Evolutionary conservation across 352 stramenopile species (phyloP).

Genomic region (Phytophthora uliginosa): DNA sequence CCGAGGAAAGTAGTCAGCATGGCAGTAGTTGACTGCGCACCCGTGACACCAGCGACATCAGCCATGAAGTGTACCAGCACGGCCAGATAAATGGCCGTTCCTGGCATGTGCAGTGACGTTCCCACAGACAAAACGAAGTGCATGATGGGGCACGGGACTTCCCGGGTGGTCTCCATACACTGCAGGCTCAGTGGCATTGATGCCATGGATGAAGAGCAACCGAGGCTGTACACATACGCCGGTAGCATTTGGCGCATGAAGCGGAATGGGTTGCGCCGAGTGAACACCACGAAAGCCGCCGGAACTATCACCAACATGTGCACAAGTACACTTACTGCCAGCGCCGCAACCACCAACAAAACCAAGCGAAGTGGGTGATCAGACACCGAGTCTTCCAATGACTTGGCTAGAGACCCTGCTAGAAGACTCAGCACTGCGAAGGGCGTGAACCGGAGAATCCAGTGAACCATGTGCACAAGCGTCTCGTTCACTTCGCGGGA

Average conservation of each 20-base stretch:
- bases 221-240: constrained; percentile 78
- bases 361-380: constrained; percentile 54
- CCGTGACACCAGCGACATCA: constrained; percentile 56
- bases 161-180: constrained; percentile 68
- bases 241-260: constrained; percentile 80
- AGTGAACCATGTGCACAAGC: constrained; percentile 81
- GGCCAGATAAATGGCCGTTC: constrained; percentile 80
- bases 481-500: constrained; percentile 84
- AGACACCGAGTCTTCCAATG: constrained; percentile 50
- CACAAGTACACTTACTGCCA: constrained; percentile 53
- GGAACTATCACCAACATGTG: constrained; percentile 80
- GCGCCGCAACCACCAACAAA: constrained; percentile 55
- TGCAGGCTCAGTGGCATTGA: constrained; percentile 70
- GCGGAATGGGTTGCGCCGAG: constrained; percentile 71
- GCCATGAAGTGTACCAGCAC: constrained; percentile 82
- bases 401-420: constrained; percentile 64
- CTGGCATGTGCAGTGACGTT: constrained; percentile 78
- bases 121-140: constrained; percentile 81
- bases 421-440: constrained; percentile 79
- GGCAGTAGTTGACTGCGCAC: constrained; percentile 45
- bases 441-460: constrained; percentile 80
- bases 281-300: constrained; percentile 64
- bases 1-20: constrained; percentile 63
- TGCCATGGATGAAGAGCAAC: constrained; percentile 81
- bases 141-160: constrained; percentile 69